Evolutionary conservation across 768 basidiomycete species (phyloP).

Genomic region (Termitomyces sp.): DNA sequence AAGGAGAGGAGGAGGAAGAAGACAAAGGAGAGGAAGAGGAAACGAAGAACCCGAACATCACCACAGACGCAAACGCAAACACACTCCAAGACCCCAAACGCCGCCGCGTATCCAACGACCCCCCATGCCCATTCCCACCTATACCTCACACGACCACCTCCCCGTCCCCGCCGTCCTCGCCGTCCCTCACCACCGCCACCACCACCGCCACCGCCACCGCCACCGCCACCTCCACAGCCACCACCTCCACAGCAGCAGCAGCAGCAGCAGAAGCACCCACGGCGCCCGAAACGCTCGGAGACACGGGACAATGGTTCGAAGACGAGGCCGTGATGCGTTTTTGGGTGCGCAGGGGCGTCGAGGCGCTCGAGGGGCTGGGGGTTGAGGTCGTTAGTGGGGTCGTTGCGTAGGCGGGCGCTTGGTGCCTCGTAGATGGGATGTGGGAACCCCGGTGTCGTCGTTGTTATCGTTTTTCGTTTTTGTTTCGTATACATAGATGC

Average conservation of each 20-base stretch:
- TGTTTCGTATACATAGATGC: no score
- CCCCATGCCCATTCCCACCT: no score
- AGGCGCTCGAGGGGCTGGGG: constrained; percentile 41
- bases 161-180: background rate
- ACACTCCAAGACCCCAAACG: background rate
- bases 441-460: no score
- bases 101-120: background rate
- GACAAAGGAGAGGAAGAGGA: background rate
- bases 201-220: no score
- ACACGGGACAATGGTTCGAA: constrained; percentile 47
- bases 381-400: constrained; percentile 45
- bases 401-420: background rate
- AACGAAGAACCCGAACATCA: no score
- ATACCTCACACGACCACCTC: no score
- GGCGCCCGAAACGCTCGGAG: constrained; percentile 7
- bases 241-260: no score
- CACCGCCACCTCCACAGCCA: background rate
- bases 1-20: background rate
- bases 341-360: constrained; percentile 52
- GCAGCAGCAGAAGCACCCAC: no score
- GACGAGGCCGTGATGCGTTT: constrained; percentile 31
- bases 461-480: no score
- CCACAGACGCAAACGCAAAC: background rate
- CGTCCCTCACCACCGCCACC: no score
- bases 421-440: no score